Base-by-base conservation (phyloP, 2,329 filamentous ascomycete species). In the Periconia digitata region DNA sequence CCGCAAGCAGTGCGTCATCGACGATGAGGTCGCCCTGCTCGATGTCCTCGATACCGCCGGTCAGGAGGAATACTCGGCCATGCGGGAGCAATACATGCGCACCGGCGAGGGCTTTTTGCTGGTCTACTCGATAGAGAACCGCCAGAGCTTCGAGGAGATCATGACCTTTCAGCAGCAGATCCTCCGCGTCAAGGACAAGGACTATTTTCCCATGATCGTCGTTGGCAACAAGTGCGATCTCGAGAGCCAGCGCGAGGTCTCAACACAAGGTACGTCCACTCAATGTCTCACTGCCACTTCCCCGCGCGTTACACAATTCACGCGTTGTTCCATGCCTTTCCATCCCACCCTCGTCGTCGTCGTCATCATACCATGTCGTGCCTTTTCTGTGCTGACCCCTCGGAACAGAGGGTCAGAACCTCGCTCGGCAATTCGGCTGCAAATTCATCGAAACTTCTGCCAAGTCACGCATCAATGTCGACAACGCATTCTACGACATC, bases 221-320 rank as follows among this genome's bases (percentile, higher is more conserved):
- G 94, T 97, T 36, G 94, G 91, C 64, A 99, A 99, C 84, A 99
- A 99, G 82, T 96, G 92, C 77, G 94, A 99, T 90, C 78, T 99
- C 72, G 92, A 96, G 69, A 80, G 81, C 63, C 92, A 99, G 76
- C 85, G 94, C 69, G 89, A 92, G 66, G 94, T 99, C 51, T 88
- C 90, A 57, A 86, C 87, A 78, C 86, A 95, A 84, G 92, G 92
- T 96, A 82, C 56, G 85, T 76, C 32, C 42, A n/a, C n/a, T n/a
- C n/a, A 10, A 51, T 47, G 43, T 54, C 43, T 50, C 51, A 41
- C 40, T 35, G 21, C 42, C 39, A 44, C 46, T 54, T 41, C 36
- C 44, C 46, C 41, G 44, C 17, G 27, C 10, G 27, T 32, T 32
- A 32, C 27, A 32, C 27, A 4, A 32, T 13, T 15, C 27, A 32